Evolutionary conservation across 78 protist species (phyloP), one percentile per base, ranked within the genome.

Genomic region (Dictyostelium firmibasis): DNA sequence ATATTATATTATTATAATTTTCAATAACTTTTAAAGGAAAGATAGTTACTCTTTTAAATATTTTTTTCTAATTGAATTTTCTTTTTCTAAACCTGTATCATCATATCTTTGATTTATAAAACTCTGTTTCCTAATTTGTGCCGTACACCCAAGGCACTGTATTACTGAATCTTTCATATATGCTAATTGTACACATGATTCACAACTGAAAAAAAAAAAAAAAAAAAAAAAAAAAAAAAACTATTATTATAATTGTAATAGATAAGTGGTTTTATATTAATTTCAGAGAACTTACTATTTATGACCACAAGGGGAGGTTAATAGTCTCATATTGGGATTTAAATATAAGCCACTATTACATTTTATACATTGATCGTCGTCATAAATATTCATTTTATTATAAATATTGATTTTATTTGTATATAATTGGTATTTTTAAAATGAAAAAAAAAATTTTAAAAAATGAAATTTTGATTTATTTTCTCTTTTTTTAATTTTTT

Each of bases 291-390:
- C 86, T 35, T 88, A 88, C 93, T 88, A 88, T 64, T 67, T 88
- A 88, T 88, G 93, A 76, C 93, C 86, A 88, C 93, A 88, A 3
- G 93, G 85, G 16, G 86, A 85, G 23, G 81, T 78, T n/a, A 88
- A 18, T 11, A 88, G 16, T 75, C 60, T 88, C 86, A 79, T 88
- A 23, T 43, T 57, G 6, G 93, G 93, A 31, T 76, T 79, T 23
- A 88, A 16, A 79, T 78, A 88, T 60, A 62, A 11, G 20, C 57
- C 75, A 44, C 44, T 64, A 11, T 88, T 50, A 79, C 93, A 88
- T 16, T 31, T 50, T 29, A 88, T 78, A 50, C 93, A 88, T 60
- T 76, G 85, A 41, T 88, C 93, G 2, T 88, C 92, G n/a, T 57
- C 64, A 67, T 67, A 67, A 10, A 82, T 8, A 76, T 74, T 33